Evolutionary conservation across 2,329 filamentous ascomycete genomes (phyloP).

Genomic region (Colletotrichum orchidophilum): DNA sequence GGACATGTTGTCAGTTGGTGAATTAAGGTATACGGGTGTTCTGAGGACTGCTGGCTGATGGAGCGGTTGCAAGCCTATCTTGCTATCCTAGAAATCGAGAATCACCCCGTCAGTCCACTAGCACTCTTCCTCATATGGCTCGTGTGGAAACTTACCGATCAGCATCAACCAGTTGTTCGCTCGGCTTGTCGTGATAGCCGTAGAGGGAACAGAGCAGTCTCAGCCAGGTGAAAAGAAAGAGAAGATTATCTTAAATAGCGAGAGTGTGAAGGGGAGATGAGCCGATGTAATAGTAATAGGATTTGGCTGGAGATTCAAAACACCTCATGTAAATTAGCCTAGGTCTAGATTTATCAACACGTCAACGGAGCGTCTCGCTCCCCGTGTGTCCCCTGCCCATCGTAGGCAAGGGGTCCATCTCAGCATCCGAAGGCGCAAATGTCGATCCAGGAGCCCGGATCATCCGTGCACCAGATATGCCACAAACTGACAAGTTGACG

Average conservation of each 20-base stretch:
- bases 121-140: neutral
- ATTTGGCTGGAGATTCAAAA: neutral
- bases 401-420: conserved; percentile 30
- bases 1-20: conserved; percentile 12
- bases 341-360: conserved; percentile 23
- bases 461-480: conserved; percentile 12
- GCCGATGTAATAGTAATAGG: neutral
- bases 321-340: neutral
- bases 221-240: neutral
- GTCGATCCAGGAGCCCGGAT: conserved; percentile 19
- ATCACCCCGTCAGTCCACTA: neutral
- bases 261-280: neutral
- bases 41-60: conserved; percentile 18
- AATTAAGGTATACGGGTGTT: neutral
- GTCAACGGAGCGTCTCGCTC: conserved; percentile 15
- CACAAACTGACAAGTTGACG: conserved; percentile 7
- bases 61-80: conserved; percentile 23
- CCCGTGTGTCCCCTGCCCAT: conserved; percentile 12
- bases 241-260: neutral
- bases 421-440: conserved; percentile 17
- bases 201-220: neutral
- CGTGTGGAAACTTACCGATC: neutral
- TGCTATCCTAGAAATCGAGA: conserved; percentile 9
- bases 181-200: neutral
- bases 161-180: conserved; percentile 28